A percentile compares a stretch with the other conserved stretches of the same genome.
Conservation (phyloP, 495 filamentous ascomycete genomes). For the Podospora comata region DNA sequence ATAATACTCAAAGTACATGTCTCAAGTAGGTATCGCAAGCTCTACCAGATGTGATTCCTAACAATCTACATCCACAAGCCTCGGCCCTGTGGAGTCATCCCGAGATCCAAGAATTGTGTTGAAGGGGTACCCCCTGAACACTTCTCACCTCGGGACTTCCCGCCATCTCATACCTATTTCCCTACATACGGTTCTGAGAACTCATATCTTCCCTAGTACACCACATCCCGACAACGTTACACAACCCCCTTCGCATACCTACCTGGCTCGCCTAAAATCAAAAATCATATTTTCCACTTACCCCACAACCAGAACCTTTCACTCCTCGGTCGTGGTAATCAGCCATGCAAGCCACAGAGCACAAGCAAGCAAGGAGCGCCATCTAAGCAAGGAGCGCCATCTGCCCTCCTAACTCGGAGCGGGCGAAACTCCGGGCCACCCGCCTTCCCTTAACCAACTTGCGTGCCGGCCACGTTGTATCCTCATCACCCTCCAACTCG, state of each 20-base stretch:
- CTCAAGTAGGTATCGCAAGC: no score
- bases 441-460: no score
- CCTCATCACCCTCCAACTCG: no score
- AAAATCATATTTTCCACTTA: background rate
- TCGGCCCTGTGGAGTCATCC: background rate
- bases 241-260: background rate
- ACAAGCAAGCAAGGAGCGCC: background rate
- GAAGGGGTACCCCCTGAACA: background rate
- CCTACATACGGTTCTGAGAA: background rate
- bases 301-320: background rate
- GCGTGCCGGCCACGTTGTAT: no score
- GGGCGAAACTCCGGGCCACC: background rate
- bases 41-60: no score
- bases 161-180: background rate
- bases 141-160: background rate
- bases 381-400: background rate
- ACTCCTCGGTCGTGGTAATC: background rate
- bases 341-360: background rate
- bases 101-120: background rate
- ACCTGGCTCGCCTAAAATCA: background rate
- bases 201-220: background rate
- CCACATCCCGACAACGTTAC: background rate
- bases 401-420: background rate
- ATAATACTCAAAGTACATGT: no score
- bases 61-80: no score